Base-by-base conservation (phyloP, 2,329 filamentous ascomycete genomes). In the Alternaria dauci region DNA sequence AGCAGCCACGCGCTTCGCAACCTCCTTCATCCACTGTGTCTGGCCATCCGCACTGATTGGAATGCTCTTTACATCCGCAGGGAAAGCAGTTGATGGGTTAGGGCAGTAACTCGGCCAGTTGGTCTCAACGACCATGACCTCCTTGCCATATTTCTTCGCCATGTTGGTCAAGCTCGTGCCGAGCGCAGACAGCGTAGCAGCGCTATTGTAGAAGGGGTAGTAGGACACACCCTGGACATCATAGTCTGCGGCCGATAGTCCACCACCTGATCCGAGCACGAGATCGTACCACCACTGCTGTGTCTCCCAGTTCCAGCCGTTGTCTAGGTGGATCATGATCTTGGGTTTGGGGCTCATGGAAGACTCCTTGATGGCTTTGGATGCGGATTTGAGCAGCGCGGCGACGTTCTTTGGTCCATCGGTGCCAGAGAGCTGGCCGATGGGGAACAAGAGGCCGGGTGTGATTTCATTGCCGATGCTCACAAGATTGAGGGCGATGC, bases 391-490 rank as follows among this genome's bases (percentile, higher is more conserved):
- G 8, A 92, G 83, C 23, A 93, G 80, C 0, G 79, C 78, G 0
- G 88, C 88, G 32, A 91, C 85, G 74, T 90, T 91, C 66, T 80
- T 80, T 7, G 72, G 71, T 16, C 73, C 74, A 25, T 68, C 67
- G 64, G 83, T 85, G 55, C 82, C 84, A 34, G 77, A 79, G 8
- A 85, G 85, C 14, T 80, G 78, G 14, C 90, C 90, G 0, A 87
- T 83, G 0, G 89, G 89, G 81, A 87, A 91, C 43, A 92, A 83
- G 32, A 92, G 79, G 0, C 90, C 90, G 1, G 82, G 78, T 0
- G 86, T 85, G 73, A 93, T 92, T 73, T 92, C 90, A 70, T 93
- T 93, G 25, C 90, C 90, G 65, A 93, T 89, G 16, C 87, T 89
- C 51, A 92, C 84, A 51, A 92, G 87, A 2, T 82, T 80, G 0